A percentile compares a stretch with the other conserved stretches of the same genome.
phyloP scores from a whole-genome alignment of 345 rosid species.

The Camelina neglecta region DNA sequence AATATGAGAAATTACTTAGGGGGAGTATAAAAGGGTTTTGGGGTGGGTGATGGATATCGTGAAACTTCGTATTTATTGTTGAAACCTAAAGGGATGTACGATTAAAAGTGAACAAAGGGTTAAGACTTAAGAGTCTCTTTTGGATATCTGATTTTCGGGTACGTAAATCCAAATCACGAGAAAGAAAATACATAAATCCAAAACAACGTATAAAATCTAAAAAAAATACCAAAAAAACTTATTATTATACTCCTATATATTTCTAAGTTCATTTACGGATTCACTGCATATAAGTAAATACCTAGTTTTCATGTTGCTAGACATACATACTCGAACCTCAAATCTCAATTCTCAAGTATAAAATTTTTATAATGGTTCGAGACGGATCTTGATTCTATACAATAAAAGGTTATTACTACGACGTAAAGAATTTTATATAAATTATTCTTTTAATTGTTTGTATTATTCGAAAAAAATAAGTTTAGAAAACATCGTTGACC shows the following conservation, averaged over 20 bases:
- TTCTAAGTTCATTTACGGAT: not conserved
- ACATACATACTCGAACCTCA: not conserved
- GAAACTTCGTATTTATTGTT: constrained; percentile 31
- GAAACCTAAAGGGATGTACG: constrained; percentile 13
- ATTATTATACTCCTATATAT: not conserved
- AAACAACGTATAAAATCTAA: not conserved
- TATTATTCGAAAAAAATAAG: not conserved
- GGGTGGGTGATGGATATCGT: constrained; percentile 4
- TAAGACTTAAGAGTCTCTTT: not conserved
- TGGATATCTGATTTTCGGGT: not conserved
- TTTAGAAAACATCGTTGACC: not conserved
- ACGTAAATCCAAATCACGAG: not conserved
- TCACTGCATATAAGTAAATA: not conserved
- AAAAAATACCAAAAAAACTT: not conserved
- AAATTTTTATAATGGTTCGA: not conserved
- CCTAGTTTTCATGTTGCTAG: not conserved
- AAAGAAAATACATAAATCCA: not conserved
- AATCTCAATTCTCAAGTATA: not conserved
- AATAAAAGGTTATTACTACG: too few species aligned
- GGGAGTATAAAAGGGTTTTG: constrained; percentile 22
- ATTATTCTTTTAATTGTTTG: not conserved
- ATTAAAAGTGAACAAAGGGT: not conserved
- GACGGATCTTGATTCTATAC: not conserved
- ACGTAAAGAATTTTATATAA: not conserved
- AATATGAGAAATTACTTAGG: constrained; percentile 12